These are phyloP conservation scores for Podila clonocystis DNA, from an alignment of 192 early-diverging fungal species.

Conservation along the genomic window DNA sequence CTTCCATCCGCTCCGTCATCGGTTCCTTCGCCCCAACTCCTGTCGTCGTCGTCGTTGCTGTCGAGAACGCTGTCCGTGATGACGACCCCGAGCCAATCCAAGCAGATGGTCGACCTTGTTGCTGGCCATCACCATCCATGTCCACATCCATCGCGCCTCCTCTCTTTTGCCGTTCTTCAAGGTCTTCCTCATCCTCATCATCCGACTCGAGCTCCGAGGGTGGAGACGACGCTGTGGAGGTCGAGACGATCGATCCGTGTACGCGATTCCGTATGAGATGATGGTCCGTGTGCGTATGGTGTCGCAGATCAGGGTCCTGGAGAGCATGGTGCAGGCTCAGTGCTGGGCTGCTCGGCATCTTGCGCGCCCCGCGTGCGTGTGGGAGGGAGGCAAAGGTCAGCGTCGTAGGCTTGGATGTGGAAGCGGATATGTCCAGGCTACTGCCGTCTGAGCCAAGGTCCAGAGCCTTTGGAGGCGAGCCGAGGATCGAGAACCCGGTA, in stretches of 20 bases:
- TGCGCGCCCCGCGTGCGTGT: no score
- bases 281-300: background rate
- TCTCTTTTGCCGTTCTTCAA: background rate
- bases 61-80: background rate
- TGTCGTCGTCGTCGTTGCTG: background rate
- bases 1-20: background rate
- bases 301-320: background rate
- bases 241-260: constrained; percentile 1
- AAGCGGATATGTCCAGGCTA: background rate
- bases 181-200: constrained; percentile 14
- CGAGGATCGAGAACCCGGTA: no score
- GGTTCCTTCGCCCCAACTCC: background rate
- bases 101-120: background rate
- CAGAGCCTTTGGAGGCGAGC: no score
- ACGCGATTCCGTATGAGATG: background rate
- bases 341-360: no score
- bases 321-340: no score
- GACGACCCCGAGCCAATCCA: background rate
- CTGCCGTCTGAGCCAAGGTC: no score
- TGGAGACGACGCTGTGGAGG: constrained; percentile 14
- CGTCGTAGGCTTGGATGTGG: background rate
- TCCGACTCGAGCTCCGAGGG: background rate
- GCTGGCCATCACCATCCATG: background rate
- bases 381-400: no score
- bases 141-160: background rate